These are phyloP conservation scores for Xylaria cubensis DNA, from an alignment of 495 filamentous ascomycete genomes.

Conservation along the genomic window DNA sequence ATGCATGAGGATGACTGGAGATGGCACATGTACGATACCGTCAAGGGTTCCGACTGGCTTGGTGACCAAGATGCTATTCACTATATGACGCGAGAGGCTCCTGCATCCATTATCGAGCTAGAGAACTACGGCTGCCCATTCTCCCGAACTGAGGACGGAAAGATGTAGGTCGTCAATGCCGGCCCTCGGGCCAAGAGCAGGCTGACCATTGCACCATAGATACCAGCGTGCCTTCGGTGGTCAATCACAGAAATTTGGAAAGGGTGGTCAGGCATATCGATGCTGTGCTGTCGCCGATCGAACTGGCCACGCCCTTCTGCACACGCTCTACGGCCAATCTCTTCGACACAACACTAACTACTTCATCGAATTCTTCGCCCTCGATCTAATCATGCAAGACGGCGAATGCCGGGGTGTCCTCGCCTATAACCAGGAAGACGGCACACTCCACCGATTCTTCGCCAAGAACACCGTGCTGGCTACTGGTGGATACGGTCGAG, in stretches of 20 bases:
- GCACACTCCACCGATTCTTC: conserved; percentile 94
- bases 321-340: conserved; percentile 98
- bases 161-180: conserved; percentile 64
- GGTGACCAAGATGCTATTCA: conserved; percentile 99
- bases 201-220: conserved; percentile 37
- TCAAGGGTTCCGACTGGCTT: conserved; percentile 98
- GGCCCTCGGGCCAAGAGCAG: neutral
- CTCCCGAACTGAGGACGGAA: conserved; percentile 95
- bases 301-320: conserved; percentile 94
- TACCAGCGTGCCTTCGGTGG: conserved; percentile 99
- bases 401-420: conserved; percentile 95
- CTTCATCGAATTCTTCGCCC: conserved; percentile 98
- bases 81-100: conserved; percentile 98
- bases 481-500: conserved; percentile 94
- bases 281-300: conserved; percentile 94
- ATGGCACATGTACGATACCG: conserved; percentile 99
- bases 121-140: conserved; percentile 99
- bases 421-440: conserved; percentile 98
- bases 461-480: conserved; percentile 95
- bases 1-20: conserved; percentile 92
- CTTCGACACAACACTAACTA: conserved; percentile 97
- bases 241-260: conserved; percentile 92
- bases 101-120: conserved; percentile 88
- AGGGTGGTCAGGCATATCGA: conserved; percentile 96
- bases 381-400: conserved; percentile 95